These are phyloP conservation scores for Tuber calosporum DNA, from an alignment of 495 filamentous ascomycete genomes.

Conservation along the genomic window DNA sequence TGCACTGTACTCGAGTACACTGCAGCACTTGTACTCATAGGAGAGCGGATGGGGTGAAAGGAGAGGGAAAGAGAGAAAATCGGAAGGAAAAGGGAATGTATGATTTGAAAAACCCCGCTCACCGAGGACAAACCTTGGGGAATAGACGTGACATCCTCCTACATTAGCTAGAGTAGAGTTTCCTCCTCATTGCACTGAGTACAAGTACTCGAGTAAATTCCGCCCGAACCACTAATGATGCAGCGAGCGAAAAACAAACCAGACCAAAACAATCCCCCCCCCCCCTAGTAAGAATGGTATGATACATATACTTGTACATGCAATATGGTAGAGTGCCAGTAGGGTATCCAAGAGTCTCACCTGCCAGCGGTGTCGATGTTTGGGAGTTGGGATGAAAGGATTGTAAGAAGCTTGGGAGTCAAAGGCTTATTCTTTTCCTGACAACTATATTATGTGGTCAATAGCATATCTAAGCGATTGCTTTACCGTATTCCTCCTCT, in stretches of 20 bases:
- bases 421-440: not conserved
- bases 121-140: not conserved
- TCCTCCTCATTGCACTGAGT: not conserved
- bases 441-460: not conserved
- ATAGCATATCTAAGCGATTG: not conserved
- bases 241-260: not conserved
- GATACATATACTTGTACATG: too few species aligned
- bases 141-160: not conserved
- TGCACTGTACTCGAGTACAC: not conserved
- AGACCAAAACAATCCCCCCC: not conserved
- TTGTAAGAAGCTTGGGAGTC: not conserved
- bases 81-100: not conserved
- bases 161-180: not conserved
- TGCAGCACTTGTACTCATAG: not conserved
- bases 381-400: not conserved
- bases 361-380: not conserved
- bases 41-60: not conserved
- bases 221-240: not conserved
- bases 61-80: not conserved
- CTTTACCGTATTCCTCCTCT: not conserved
- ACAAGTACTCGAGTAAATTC: too few species aligned
- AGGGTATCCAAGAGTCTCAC: not conserved
- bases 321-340: too few species aligned
- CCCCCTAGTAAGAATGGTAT: not conserved
- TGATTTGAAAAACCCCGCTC: not conserved